Evolutionary conservation across 192 early-diverging fungal genomes (phyloP).

Genomic region (Podila verticillata): DNA sequence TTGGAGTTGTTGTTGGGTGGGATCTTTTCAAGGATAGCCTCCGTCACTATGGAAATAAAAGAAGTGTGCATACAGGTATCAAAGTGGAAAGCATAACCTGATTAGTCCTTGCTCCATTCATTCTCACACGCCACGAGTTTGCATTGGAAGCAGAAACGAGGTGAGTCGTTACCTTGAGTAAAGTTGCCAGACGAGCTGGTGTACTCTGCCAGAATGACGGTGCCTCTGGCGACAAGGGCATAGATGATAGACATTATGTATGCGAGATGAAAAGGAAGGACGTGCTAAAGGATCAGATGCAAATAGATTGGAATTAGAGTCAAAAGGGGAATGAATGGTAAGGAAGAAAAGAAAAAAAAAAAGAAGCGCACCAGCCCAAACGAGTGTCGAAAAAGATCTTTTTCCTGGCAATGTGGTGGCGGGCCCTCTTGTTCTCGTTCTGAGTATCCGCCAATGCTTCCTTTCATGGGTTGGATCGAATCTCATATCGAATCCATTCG

Average conservation of each 20-base stretch:
- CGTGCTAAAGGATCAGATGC: background rate
- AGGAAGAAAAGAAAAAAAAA: background rate
- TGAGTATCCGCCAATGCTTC: too few species aligned
- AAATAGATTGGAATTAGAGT: too few species aligned
- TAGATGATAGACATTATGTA: slow-evolving; percentile 77
- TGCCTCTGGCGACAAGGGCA: slow-evolving; percentile 81
- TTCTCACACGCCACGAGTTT: background rate
- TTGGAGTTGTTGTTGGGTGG: slow-evolving; percentile 92
- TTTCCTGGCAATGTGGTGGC: too few species aligned
- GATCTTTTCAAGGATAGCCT: slow-evolving; percentile 90
- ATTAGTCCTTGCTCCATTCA: background rate
- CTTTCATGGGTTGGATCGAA: too few species aligned
- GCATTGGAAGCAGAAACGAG: background rate
- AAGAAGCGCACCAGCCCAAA: background rate
- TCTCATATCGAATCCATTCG: too few species aligned
- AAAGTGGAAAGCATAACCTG: too few species aligned
- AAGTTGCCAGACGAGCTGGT: slow-evolving; percentile 87
- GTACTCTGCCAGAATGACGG: slow-evolving; percentile 84
- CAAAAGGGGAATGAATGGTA: background rate
- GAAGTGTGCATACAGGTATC: background rate
- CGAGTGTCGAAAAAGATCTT: too few species aligned
- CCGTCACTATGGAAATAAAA: slow-evolving; percentile 66
- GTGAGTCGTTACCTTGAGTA: slow-evolving; percentile 58
- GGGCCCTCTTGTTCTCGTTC: too few species aligned
- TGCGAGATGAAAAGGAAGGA: background rate